These are phyloP conservation scores for Aspergillus campestris DNA, from an alignment of 495 filamentous ascomycete genomes.

Conservation along the genomic window DNA sequence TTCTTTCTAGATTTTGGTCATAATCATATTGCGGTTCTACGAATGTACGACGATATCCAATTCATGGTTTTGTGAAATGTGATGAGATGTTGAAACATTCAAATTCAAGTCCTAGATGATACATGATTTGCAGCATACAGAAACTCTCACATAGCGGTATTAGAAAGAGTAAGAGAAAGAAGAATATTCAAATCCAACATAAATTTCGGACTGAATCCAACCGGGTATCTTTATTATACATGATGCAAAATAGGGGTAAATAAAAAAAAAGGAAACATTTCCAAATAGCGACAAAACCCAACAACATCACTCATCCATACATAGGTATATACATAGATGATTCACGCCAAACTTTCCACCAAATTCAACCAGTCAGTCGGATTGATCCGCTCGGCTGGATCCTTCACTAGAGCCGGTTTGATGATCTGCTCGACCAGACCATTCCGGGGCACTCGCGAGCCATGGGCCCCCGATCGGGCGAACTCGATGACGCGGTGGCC, in stretches of 20 bases:
- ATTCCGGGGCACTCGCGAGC: constrained; percentile 31
- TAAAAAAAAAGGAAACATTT: neutral
- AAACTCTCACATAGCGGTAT: too few species aligned
- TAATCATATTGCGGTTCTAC: too few species aligned
- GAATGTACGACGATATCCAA: too few species aligned
- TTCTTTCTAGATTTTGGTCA: too few species aligned
- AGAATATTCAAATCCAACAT: too few species aligned
- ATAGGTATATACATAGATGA: constrained; percentile 2
- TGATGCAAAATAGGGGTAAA: neutral
- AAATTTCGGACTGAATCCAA: too few species aligned
- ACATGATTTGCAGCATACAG: too few species aligned
- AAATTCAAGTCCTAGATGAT: too few species aligned
- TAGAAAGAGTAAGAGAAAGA: too few species aligned
- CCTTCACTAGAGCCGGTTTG: constrained; percentile 34
- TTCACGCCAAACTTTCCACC: constrained; percentile 1
- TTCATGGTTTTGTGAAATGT: too few species aligned
- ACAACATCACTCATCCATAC: neutral
- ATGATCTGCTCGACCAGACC: constrained; percentile 38
- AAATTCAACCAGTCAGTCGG: constrained; percentile 28
- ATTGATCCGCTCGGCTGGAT: constrained; percentile 26
- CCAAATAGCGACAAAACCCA: neutral
- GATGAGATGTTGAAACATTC: too few species aligned
- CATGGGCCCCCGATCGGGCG: constrained; percentile 30
- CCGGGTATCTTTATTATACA: too few species aligned
- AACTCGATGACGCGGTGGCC: constrained; percentile 41